Percentiles rank a stretch among this genome's conserved stretches.
These are phyloP conservation scores for Wickerhamiella dianesei DNA, from an alignment of 805 yeast genomes.

Conservation along the genomic window DNA sequence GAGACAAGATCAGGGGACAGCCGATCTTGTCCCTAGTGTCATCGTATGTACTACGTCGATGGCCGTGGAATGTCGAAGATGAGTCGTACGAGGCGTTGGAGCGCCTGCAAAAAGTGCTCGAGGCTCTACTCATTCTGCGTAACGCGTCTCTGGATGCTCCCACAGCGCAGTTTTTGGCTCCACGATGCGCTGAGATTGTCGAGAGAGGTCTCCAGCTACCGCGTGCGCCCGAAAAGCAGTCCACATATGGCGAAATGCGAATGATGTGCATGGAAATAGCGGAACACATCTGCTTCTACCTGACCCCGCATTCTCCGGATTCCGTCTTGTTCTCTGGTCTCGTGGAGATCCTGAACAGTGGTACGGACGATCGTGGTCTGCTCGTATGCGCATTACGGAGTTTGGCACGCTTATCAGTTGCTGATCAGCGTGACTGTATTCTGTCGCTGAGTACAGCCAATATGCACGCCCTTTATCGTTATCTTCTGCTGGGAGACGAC, in stretches of 20 bases:
- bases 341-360: conserved; percentile 33
- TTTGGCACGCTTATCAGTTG: conserved; percentile 63
- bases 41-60: conserved; percentile 6
- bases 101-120: conserved; percentile 26
- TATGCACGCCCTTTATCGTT: conserved; percentile 44
- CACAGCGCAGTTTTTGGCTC: conserved; percentile 54
- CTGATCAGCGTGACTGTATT: conserved; percentile 41
- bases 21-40: conserved; percentile 10
- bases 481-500: conserved; percentile 35
- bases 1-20: conserved; percentile 7
- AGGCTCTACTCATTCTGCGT: conserved; percentile 55
- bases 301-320: conserved; percentile 58
- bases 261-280: conserved; percentile 54
- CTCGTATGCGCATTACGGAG: conserved; percentile 61
- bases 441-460: conserved; percentile 34
- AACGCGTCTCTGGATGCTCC: conserved; percentile 73
- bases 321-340: conserved; percentile 51
- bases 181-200: conserved; percentile 27
- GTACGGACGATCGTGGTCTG: conserved; percentile 49
- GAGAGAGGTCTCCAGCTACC: conserved; percentile 20
- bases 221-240: neutral
- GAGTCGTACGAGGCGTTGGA: conserved; percentile 8
- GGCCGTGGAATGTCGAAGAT: conserved; percentile 9
- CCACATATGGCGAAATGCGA: conserved; percentile 23
- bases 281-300: conserved; percentile 72